Evolutionary conservation across 306 rosid species (phyloP).

Genomic region (Hippophae gyantsensis): DNA sequence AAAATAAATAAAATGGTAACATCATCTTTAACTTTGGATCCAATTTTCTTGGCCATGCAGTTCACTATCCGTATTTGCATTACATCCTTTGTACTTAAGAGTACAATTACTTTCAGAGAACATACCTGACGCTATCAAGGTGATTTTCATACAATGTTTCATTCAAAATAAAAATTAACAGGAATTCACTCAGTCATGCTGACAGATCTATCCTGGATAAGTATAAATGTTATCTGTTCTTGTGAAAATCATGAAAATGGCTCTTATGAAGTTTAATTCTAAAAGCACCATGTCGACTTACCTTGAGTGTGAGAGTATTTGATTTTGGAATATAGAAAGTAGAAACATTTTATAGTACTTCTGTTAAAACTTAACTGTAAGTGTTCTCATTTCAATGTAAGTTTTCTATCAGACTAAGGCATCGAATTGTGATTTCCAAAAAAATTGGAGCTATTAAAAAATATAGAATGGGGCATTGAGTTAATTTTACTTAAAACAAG

Average conservation of each 20-base stretch:
- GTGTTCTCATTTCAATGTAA: background rate
- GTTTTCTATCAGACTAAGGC: background rate
- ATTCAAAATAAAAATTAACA: slow-evolving; percentile 7
- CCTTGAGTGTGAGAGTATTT: background rate
- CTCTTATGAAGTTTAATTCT: background rate
- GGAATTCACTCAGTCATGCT: slow-evolving; percentile 4
- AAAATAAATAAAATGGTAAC: background rate
- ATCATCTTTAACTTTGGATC: slow-evolving; percentile 6
- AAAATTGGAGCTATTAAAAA: background rate
- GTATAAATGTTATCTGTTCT: background rate
- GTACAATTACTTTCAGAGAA: slow-evolving; percentile 79
- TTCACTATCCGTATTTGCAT: slow-evolving; percentile 87
- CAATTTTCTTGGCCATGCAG: slow-evolving; percentile 38
- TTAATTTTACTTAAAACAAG: background rate
- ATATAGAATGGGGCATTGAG: background rate
- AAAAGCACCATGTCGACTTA: background rate
- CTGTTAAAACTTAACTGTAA: background rate
- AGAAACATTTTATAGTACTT: background rate
- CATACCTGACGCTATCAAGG: slow-evolving; percentile 74
- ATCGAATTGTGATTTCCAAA: background rate
- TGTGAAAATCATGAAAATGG: background rate
- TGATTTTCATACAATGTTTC: slow-evolving; percentile 11
- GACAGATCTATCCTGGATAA: slow-evolving; percentile 10
- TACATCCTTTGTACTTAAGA: slow-evolving; percentile 91
- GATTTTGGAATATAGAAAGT: background rate